Percentiles rank a stretch among this genome's conserved stretches.
phyloP scores from a whole-genome alignment of 1,284 basidiomycete genomes.

The Inonotus hispidus region DNA sequence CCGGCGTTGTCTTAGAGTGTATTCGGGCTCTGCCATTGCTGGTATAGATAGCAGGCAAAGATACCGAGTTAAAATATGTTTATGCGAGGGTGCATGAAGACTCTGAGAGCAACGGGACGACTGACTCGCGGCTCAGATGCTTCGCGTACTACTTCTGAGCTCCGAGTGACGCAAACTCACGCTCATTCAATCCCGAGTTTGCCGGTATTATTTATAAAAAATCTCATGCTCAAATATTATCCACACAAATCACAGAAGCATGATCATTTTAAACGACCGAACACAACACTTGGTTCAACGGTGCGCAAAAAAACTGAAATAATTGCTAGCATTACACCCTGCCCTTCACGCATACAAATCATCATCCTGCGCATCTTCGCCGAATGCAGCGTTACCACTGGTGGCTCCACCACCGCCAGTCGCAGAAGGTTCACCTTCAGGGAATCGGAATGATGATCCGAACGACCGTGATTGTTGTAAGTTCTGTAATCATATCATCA shows the following conservation, averaged over 20 bases:
- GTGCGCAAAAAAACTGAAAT: too few species aligned
- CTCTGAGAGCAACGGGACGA: too few species aligned
- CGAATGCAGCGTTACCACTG: conserved; percentile 75
- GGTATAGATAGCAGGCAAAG: background rate
- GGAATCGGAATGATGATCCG: conserved; percentile 96
- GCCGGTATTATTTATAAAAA: background rate
- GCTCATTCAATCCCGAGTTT: background rate
- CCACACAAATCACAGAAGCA: background rate
- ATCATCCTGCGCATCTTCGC: conserved; percentile 78
- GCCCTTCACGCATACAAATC: conserved; percentile 86
- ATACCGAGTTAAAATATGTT: background rate
- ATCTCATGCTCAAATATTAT: background rate
- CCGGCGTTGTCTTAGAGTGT: background rate
- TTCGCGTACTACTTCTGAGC: background rate
- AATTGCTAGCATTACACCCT: too few species aligned
- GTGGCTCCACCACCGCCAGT: conserved; percentile 38
- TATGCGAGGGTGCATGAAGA: background rate
- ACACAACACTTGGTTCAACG: too few species aligned
- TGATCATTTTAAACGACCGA: background rate
- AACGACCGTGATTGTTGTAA: conserved; percentile 84
- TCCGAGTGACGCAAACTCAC: conserved; percentile 1
- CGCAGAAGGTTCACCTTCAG: conserved; percentile 59
- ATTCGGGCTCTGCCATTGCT: background rate
- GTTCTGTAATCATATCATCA: conserved; percentile 44
- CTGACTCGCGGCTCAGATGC: background rate